A percentile compares a stretch with the other conserved stretches of the same genome.
Conservation (phyloP, 306 rosid species). For the Pterocarpus santalinus region DNA sequence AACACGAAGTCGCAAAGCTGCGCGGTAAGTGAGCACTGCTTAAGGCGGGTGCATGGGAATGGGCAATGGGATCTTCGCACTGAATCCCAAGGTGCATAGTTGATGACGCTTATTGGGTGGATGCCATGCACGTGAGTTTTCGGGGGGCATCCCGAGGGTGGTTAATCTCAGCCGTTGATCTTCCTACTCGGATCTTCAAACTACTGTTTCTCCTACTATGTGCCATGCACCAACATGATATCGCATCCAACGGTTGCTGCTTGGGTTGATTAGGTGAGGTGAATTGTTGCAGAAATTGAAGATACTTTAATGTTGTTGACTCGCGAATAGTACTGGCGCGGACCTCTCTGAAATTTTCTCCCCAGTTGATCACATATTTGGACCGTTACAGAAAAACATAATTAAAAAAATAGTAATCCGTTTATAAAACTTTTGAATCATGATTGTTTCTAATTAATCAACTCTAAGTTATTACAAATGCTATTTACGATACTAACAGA, state of each 20-base stretch:
- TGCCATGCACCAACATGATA: background rate
- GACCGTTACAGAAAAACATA: conserved; percentile 29
- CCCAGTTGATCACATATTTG: background rate
- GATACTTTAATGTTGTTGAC: conserved; percentile 42
- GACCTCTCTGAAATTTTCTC: conserved; percentile 30
- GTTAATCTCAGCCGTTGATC: background rate
- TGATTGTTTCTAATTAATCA: background rate
- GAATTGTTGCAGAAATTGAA: conserved; percentile 33
- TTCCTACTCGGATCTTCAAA: background rate
- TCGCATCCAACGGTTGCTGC: conserved; percentile 15
- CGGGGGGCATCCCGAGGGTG: background rate
- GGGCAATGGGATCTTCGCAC: conserved; percentile 28
- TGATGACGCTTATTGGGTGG: conserved; percentile 30
- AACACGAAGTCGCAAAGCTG: background rate
- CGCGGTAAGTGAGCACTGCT: background rate
- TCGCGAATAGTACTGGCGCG: background rate
- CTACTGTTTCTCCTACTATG: background rate
- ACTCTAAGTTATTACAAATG: background rate
- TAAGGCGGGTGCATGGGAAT: background rate
- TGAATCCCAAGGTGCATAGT: conserved; percentile 45
- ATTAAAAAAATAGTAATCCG: background rate
- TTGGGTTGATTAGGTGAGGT: conserved; percentile 1
- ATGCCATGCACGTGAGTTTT: conserved; percentile 44
- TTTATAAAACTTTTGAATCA: background rate
- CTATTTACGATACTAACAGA: background rate